Percentiles rank a stretch among this genome's conserved stretches.
Conservation (phyloP, 2,329 filamentous ascomycete genomes). For the Aspergillus sp. region DNA sequence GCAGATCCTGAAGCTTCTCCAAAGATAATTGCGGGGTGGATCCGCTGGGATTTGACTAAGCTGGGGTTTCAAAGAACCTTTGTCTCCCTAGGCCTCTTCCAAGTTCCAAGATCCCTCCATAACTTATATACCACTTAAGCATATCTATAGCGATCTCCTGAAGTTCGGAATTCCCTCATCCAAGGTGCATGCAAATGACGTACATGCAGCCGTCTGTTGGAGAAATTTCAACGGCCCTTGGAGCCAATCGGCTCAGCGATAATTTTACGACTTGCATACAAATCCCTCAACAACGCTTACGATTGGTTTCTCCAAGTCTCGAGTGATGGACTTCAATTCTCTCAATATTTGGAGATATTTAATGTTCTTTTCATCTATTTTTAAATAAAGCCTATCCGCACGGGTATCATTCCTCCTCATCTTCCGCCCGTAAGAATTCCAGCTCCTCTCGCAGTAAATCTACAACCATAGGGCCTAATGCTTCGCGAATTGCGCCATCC, state of each 20-base stretch:
- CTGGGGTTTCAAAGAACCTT: not conserved
- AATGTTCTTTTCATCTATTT: not conserved
- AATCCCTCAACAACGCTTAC: not conserved
- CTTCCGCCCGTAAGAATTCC: constrained; percentile 30
- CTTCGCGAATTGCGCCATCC: constrained; percentile 30
- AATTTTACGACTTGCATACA: not conserved
- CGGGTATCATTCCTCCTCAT: constrained; percentile 16
- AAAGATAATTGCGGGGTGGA: constrained; percentile 6
- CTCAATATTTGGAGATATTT: not conserved
- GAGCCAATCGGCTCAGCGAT: constrained; percentile 1
- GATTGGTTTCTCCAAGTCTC: not conserved
- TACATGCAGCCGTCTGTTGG: not conserved
- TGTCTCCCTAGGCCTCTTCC: not conserved
- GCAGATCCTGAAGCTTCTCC: constrained; percentile 8
- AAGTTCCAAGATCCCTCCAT: not conserved
- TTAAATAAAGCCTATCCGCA: not conserved
- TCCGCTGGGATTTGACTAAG: constrained; percentile 16
- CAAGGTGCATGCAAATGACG: not conserved
- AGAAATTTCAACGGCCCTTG: not conserved
- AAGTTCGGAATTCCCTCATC: not conserved
- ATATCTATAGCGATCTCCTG: too few species aligned
- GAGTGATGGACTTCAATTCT: too few species aligned
- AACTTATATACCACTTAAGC: not conserved
- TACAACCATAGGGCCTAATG: constrained; percentile 36
- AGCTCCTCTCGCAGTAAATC: constrained; percentile 40